Base-by-base conservation (phyloP, 2,329 filamentous ascomycete genomes). In the Grosmannia clavigera region DNA sequence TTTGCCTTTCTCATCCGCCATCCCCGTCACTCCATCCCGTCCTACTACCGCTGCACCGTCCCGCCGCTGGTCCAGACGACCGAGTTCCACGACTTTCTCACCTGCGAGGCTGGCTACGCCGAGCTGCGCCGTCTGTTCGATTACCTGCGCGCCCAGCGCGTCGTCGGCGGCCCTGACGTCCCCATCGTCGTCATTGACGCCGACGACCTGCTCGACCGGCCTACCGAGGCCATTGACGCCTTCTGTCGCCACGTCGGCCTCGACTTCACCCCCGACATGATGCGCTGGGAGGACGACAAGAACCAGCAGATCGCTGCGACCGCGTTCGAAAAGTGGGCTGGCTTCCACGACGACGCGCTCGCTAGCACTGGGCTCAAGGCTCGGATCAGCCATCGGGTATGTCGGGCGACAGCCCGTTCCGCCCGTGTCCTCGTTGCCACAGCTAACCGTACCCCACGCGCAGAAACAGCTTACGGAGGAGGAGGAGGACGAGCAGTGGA, bases 1-100 rank as follows among this genome's bases (percentile, higher is more conserved):
- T 97, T 92, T 76, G 90, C 92, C 27, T 97, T 99, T 75, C 81
- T 97, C 64, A 97, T 99, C 77, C 92, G 94, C 61, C 91, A 97
- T 72, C 94, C 94, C n/a, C 85, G 90, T 67, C 85, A 84, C 70
- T 88, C 89, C 67, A 92, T 97, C 65, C 94, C 94, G 9, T 95
- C 90, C 55, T 97, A 92, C 78, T 96, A 87, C 79, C 87, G 92
- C 66, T 97, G 92, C 81, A 95, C 90, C 57, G 82, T 96, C 59
- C 92, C 94, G 16, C 94, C 94, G 0, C 80, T 96, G 60, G 84
- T 88, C 69, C 77, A 86, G 55, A 75, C 90, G 63, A 97, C 92
- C 0, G 90, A 90, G 9, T 97, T 95, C 76, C 79, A 87, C 72
- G 77, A 90, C 69, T 96, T 96, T 78, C 85, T 92, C 76, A 87